A percentile compares a stretch with the other conserved stretches of the same genome.
Conservation (phyloP, 495 filamentous ascomycete genomes). For the Lichina pygmaea region DNA sequence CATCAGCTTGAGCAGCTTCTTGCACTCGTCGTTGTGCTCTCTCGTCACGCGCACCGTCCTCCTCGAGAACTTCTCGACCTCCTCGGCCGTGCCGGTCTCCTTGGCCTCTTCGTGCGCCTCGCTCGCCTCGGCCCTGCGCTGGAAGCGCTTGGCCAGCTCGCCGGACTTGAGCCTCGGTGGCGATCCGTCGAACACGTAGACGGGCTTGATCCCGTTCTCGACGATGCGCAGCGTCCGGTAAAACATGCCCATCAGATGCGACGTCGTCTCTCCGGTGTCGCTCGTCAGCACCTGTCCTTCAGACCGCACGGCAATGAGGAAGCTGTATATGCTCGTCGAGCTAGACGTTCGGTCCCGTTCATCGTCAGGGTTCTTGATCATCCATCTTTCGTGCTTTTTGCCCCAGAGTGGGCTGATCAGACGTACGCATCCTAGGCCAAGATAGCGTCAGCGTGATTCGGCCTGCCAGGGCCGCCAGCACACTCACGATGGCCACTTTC, state of each 20-base stretch:
- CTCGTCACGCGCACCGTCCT: conserved; percentile 82
- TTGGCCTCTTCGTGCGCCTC: conserved; percentile 85
- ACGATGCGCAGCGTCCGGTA: conserved; percentile 95
- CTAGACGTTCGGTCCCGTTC: conserved; percentile 14
- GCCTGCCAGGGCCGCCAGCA: conserved; percentile 48
- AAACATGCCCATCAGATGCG: conserved; percentile 97
- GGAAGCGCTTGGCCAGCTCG: conserved; percentile 78
- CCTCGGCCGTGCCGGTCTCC: conserved; percentile 88
- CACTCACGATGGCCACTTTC: conserved; percentile 80
- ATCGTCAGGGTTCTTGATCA: background rate
- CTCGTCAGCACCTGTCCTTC: conserved; percentile 88
- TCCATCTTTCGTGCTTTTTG: no score
- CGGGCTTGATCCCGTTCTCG: conserved; percentile 93
- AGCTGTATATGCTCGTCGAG: conserved; percentile 98
- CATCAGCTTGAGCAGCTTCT: conserved; percentile 73
- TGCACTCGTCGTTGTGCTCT: conserved; percentile 90
- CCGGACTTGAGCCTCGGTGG: conserved; percentile 93
- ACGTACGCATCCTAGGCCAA: conserved; percentile 56
- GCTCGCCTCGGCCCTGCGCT: conserved; percentile 67
- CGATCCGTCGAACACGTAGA: conserved; percentile 93
- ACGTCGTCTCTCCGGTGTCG: conserved; percentile 84
- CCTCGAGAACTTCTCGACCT: conserved; percentile 92
- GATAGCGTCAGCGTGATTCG: background rate
- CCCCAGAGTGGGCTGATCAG: background rate
- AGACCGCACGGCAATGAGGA: conserved; percentile 88